These are phyloP conservation scores for Toxicodendron radicans DNA, from an alignment of 345 rosid species.

Conservation along the genomic window DNA sequence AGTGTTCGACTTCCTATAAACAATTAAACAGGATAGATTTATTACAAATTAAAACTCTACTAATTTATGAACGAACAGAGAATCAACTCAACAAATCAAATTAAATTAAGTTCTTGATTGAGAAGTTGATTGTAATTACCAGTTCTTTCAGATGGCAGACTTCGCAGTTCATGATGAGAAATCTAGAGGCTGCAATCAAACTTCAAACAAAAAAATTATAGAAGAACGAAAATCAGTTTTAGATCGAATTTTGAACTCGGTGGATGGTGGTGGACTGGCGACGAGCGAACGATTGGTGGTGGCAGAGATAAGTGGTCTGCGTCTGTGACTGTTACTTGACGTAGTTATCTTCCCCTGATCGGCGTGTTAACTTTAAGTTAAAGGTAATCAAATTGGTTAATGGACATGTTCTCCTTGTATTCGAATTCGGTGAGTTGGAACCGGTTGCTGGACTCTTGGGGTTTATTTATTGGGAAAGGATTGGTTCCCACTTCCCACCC, in stretches of 20 bases:
- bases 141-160: conserved; percentile 92
- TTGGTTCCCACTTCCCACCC: no score
- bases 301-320: background rate
- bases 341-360: background rate
- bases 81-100: conserved; percentile 3
- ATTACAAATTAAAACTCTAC: background rate
- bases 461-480: no score
- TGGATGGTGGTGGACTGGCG: background rate
- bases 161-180: conserved; percentile 74
- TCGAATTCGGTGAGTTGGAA: background rate
- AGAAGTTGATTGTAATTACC: conserved; percentile 34
- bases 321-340: background rate
- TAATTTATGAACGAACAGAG: conserved; percentile 10
- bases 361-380: background rate
- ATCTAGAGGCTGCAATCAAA: background rate
- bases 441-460: no score
- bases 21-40: background rate
- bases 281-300: background rate
- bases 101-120: background rate
- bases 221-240: background rate
- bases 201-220: background rate
- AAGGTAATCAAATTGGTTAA: background rate
- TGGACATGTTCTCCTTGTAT: no score
- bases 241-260: background rate
- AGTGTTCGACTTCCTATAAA: conserved; percentile 77